Evolutionary conservation across 352 stramenopile species (phyloP).

Genomic region (Phytophthora cajani): DNA sequence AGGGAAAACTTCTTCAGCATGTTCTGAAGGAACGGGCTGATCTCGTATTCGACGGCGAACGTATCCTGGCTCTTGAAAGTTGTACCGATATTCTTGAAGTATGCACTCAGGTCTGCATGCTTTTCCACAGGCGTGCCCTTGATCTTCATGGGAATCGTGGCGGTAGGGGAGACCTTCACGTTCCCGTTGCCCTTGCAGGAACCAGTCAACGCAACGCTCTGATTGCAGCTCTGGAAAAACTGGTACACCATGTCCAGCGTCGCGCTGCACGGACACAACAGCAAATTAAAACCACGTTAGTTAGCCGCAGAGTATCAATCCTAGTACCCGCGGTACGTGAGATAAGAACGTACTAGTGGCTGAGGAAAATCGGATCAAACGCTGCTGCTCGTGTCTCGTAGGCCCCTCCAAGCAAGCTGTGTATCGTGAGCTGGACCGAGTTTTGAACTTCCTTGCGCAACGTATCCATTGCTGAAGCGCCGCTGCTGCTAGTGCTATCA

Average conservation of each 20-base stretch:
- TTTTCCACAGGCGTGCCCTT: constrained; percentile 39
- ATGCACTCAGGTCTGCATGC: constrained; percentile 32
- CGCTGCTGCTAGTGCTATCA: constrained; percentile 40
- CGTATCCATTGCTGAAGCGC: constrained; percentile 34
- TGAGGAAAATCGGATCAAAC: constrained; percentile 57
- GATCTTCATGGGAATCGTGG: constrained; percentile 45
- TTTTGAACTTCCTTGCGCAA: constrained; percentile 45
- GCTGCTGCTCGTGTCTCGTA: constrained; percentile 51
- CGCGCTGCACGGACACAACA: constrained; percentile 34
- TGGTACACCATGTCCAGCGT: constrained; percentile 71
- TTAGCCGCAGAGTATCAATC: background rate
- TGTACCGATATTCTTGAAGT: constrained; percentile 43
- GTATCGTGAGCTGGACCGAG: constrained; percentile 49
- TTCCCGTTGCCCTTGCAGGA: constrained; percentile 32
- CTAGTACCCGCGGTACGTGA: background rate
- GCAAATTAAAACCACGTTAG: background rate
- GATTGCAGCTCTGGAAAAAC: constrained; percentile 67
- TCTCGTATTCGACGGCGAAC: constrained; percentile 64
- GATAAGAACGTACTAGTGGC: constrained; percentile 48
- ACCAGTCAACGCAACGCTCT: constrained; percentile 42
- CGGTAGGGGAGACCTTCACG: constrained; percentile 36
- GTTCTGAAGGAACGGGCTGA: constrained; percentile 61
- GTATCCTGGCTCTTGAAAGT: constrained; percentile 45
- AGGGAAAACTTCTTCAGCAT: constrained; percentile 64
- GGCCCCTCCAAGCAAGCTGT: constrained; percentile 48